Evolutionary conservation across 495 filamentous ascomycete genomes (phyloP).

Genomic region (Penicillium bovifimosum): DNA sequence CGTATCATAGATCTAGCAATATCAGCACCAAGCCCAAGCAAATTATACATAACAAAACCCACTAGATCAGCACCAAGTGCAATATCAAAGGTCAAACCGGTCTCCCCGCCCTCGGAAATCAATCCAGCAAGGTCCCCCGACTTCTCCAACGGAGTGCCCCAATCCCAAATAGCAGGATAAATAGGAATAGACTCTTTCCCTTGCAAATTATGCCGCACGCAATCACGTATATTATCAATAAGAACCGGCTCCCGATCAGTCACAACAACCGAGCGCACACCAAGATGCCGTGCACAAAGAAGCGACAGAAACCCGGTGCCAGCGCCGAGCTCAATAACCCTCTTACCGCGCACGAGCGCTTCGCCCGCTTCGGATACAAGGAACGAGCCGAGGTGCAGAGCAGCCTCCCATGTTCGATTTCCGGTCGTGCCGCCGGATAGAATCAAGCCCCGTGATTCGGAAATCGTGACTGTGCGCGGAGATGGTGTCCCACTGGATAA

Average conservation of each 20-base stretch:
- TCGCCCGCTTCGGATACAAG: slow-evolving; percentile 45
- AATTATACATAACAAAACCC: not conserved
- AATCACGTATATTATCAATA: slow-evolving; percentile 61
- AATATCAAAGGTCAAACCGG: slow-evolving; percentile 34
- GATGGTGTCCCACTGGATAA: slow-evolving; percentile 8
- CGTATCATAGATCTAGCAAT: slow-evolving; percentile 58
- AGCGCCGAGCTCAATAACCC: slow-evolving; percentile 79
- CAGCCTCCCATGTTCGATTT: slow-evolving; percentile 88
- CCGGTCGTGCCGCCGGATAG: slow-evolving; percentile 76
- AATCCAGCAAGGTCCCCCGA: slow-evolving; percentile 7
- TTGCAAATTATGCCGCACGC: slow-evolving; percentile 59
- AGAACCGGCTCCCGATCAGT: slow-evolving; percentile 79
- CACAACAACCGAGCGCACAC: slow-evolving; percentile 56
- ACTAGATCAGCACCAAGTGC: slow-evolving; percentile 50
- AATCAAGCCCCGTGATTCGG: slow-evolving; percentile 69
- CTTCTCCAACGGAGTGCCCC: slow-evolving; percentile 28
- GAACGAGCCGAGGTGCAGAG: slow-evolving; percentile 76
- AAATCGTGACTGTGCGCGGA: slow-evolving; percentile 44
- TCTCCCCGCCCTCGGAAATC: not conserved
- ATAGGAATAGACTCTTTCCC: slow-evolving; percentile 23
- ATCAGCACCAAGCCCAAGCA: not conserved
- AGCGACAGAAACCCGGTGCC: slow-evolving; percentile 85
- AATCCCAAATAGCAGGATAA: slow-evolving; percentile 40
- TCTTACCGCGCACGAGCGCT: slow-evolving; percentile 47
- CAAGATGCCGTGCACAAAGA: slow-evolving; percentile 69